Evolutionary conservation across 345 rosid species (phyloP), one percentile per base, ranked within the genome.

Genomic region (Raphanus raphanistrum): DNA sequence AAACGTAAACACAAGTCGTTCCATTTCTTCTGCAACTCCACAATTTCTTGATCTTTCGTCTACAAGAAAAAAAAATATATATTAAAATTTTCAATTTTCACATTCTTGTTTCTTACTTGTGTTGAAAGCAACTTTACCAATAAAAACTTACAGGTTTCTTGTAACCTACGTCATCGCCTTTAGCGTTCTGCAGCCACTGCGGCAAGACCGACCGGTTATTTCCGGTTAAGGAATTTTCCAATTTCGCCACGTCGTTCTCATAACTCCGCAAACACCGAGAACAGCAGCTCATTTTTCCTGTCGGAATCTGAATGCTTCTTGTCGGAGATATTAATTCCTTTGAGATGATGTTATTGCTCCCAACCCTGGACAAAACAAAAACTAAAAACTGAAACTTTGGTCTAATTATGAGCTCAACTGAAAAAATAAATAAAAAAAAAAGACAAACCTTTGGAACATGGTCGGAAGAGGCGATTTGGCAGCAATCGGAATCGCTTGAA

Each of bases 401-500:
- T 50, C 45, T 17, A 0, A 21, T 21, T 21, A 21, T 21, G 21
- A 21, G 21, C 8, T 26, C 6, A 83, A 65, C 0, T 11, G 33
- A 58, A 33, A 45, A n/a, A 52, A 52, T 6, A 27, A 21, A 21
- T n/a, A 21, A 21, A 21, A 21, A 21, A 58, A 58, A 58, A 3
- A 43, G 5, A 43, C n/a, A 43, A 8, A 78, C 99, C 99, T 90
- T 0, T 92, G 81, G 76, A 91, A 89, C 65, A 85, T 78, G 52
- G 90, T 86, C 1, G 88, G 81, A 28, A 77, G 84, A 32, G 91
- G 86, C 2, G 91, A 68, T 84, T 86, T 88, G 4, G 91, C 81
- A 73, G 99, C 85, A 69, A 94, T 88, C 33, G 99, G 92, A 50
- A 94, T 84, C 2, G 92, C 98, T 78, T 92, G 98, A 73, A 94